phyloP scores from a whole-genome alignment of 176 grass and related monocot genomes.

The Hyparrhenia diplandra region DNA sequence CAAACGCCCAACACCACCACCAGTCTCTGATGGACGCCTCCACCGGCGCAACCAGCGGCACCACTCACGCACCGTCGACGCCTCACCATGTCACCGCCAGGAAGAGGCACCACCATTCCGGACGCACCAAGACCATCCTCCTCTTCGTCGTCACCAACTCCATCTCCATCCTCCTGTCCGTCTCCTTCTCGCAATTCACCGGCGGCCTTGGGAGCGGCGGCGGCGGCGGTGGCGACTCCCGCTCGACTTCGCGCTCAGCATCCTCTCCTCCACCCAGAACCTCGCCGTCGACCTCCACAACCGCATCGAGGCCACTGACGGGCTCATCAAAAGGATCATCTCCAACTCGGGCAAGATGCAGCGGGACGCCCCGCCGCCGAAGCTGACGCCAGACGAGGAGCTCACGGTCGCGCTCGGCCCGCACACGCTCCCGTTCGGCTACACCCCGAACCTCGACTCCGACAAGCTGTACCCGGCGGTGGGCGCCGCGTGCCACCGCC shows the following conservation, averaged over 20 bases:
- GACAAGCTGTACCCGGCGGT: conserved; percentile 26
- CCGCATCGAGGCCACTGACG: conserved; percentile 9
- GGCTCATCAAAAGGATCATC: conserved; percentile 22
- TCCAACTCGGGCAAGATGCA: background rate
- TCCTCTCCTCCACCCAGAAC: conserved; percentile 24
- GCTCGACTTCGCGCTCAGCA: conserved; percentile 10
- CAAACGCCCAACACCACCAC: too few species aligned
- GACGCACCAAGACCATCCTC: background rate
- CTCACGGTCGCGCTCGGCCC: conserved; percentile 44
- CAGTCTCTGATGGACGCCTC: too few species aligned
- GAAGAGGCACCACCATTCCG: background rate
- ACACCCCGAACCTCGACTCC: conserved; percentile 33
- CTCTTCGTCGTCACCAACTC: conserved; percentile 28
- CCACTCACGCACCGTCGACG: too few species aligned
- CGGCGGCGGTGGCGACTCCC: background rate
- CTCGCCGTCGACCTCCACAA: conserved; percentile 19
- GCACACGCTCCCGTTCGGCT: conserved; percentile 49
- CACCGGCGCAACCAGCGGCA: too few species aligned
- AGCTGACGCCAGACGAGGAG: conserved; percentile 22
- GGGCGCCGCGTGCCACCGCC: conserved; percentile 23
- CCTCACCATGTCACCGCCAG: too few species aligned
- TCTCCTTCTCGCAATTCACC: background rate
- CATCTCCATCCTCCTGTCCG: conserved; percentile 20
- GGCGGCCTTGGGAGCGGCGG: background rate
- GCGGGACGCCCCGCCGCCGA: background rate